These are phyloP conservation scores for Acanthamoeba sp. DNA, from an alignment of 208 protist species.

Conservation along the genomic window DNA sequence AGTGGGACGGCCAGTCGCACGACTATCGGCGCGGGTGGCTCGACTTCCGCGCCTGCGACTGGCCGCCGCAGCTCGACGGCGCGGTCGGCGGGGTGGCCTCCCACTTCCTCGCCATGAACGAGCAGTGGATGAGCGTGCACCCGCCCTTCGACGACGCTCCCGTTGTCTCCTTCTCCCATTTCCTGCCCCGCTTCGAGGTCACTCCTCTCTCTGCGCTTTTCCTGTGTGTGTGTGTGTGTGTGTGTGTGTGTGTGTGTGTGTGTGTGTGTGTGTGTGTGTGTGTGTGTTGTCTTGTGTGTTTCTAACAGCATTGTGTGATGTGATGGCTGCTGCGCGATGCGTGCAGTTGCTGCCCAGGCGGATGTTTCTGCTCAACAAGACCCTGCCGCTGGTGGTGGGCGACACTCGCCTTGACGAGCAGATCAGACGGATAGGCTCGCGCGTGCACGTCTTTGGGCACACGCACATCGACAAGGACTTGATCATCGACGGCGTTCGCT, in stretches of 20 bases:
- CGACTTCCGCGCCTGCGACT: conserved; percentile 53
- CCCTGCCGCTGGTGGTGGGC: conserved; percentile 48
- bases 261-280: no score
- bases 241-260: no score
- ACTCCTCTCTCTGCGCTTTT: neutral
- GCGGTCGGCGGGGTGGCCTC: neutral
- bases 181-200: conserved; percentile 59
- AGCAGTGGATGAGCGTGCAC: neutral
- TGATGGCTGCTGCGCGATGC: neutral
- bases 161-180: conserved; percentile 68
- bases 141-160: neutral
- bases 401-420: conserved; percentile 39
- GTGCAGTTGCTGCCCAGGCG: conserved; percentile 33
- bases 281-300: neutral
- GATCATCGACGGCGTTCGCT: conserved; percentile 61
- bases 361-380: conserved; percentile 50
- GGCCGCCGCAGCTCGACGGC: conserved; percentile 4
- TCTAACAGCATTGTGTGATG: neutral
- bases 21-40: conserved; percentile 58
- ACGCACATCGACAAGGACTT: conserved; percentile 67
- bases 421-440: conserved; percentile 32
- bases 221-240: no score
- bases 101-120: conserved; percentile 55
- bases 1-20: conserved; percentile 10
- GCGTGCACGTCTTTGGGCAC: conserved; percentile 72